These are phyloP conservation scores for Diaporthe australafricana DNA, from an alignment of 2,329 filamentous ascomycete species.

Conservation along the genomic window DNA sequence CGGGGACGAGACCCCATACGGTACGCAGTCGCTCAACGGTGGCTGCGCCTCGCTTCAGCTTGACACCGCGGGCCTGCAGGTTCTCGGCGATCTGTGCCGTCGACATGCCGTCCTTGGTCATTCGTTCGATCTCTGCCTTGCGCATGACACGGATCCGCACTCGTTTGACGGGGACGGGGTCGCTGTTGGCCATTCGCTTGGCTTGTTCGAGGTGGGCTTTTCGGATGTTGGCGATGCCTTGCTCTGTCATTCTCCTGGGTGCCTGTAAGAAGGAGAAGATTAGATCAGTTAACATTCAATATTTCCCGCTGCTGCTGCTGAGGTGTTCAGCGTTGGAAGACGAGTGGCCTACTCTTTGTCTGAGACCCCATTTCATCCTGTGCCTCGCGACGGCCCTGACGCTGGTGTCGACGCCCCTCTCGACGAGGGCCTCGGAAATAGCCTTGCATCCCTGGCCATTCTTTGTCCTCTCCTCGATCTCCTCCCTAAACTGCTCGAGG, in stretches of 20 bases:
- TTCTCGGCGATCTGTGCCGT: constrained; percentile 24
- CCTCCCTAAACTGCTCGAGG: constrained; percentile 28
- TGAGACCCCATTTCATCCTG: constrained; percentile 32
- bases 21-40: constrained; percentile 33
- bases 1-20: constrained; percentile 22
- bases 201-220: constrained; percentile 31
- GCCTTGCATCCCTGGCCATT: constrained; percentile 33
- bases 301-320: not conserved
- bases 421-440: constrained; percentile 21
- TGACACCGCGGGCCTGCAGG: constrained; percentile 27
- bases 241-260: constrained; percentile 23
- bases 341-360: constrained; percentile 12
- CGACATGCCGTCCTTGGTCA: constrained; percentile 33
- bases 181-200: constrained; percentile 24
- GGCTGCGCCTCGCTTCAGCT: constrained; percentile 15
- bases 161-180: constrained; percentile 15
- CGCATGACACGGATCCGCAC: constrained; percentile 32
- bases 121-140: constrained; percentile 34
- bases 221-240: constrained; percentile 34
- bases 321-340: too few relatives aligned
- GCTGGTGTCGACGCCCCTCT: constrained; percentile 32
- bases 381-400: constrained; percentile 28
- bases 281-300: not conserved
- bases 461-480: constrained; percentile 29
- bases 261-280: not conserved